phyloP scores from a whole-genome alignment of 2,329 filamentous ascomycete genomes.

The Chalaropsis ovoidea region DNA sequence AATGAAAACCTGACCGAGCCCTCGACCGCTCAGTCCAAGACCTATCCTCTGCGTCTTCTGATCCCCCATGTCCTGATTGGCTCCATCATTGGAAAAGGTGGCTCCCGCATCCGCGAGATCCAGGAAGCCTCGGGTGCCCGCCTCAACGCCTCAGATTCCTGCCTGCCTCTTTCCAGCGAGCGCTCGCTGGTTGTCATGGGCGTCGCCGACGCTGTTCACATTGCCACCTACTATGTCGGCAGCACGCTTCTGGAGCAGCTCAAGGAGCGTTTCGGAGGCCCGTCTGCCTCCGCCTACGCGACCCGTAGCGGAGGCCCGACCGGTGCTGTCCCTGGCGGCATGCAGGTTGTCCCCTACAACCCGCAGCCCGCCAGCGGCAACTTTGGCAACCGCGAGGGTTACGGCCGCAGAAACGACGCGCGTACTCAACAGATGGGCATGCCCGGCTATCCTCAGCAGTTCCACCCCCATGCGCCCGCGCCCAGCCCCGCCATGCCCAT shows the following conservation, averaged over 20 bases:
- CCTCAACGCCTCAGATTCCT: constrained; percentile 90
- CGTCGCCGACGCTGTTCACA: constrained; percentile 95
- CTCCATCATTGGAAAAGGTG: constrained; percentile 96
- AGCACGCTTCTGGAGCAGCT: constrained; percentile 97
- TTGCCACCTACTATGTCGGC: constrained; percentile 96
- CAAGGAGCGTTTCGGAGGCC: constrained; percentile 90
- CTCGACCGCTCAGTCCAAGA: constrained; percentile 90
- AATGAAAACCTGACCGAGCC: constrained; percentile 83
- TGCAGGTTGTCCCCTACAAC: constrained; percentile 98
- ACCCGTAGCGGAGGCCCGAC: constrained; percentile 88
- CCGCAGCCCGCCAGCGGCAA: constrained; percentile 79
- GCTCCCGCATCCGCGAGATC: constrained; percentile 92
- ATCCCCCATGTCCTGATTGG: constrained; percentile 96
- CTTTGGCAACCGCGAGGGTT: constrained; percentile 84
- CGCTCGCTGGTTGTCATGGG: constrained; percentile 96
- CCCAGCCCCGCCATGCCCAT: constrained; percentile 55
- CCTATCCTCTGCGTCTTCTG: constrained; percentile 87
- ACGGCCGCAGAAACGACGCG: constrained; percentile 60
- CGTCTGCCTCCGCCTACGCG: constrained; percentile 93
- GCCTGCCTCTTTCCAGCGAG: constrained; percentile 87
- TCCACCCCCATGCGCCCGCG: constrained; percentile 55
- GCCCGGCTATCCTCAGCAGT: constrained; percentile 62
- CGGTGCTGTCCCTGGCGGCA: constrained; percentile 86
- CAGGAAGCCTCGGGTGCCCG: constrained; percentile 95
- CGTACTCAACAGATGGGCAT: constrained; percentile 66